phyloP scores from a whole-genome alignment of 805 yeast genomes.

The Candida silvicultrix region DNA sequence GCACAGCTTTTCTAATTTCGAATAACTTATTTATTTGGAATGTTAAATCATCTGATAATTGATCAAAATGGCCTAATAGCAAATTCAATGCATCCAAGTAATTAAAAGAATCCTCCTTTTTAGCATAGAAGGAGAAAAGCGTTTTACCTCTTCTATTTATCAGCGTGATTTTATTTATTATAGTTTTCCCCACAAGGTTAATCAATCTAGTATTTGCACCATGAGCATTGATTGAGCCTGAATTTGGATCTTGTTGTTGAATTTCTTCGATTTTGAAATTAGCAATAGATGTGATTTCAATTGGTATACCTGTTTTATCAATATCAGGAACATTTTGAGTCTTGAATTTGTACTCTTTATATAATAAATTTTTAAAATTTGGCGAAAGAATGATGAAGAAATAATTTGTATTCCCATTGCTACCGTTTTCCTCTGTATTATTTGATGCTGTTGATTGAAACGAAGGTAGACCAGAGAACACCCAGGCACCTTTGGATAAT shows the following conservation, averaged over 20 bases:
- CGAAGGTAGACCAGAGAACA: constrained; percentile 52
- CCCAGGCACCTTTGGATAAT: constrained; percentile 78
- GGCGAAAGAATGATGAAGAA: constrained; percentile 62
- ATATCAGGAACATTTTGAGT: constrained; percentile 45
- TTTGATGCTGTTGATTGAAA: constrained; percentile 8
- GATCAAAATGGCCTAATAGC: constrained; percentile 30
- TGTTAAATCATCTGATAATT: constrained; percentile 36
- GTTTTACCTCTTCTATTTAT: constrained; percentile 34
- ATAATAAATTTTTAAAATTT: constrained; percentile 53
- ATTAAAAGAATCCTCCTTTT: constrained; percentile 56
- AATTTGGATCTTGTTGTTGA: constrained; percentile 37
- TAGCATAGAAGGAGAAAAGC: constrained; percentile 59
- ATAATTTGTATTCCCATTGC: constrained; percentile 24
- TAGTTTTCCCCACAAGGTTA: constrained; percentile 49
- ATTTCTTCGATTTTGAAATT: constrained; percentile 46
- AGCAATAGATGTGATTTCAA: constrained; percentile 46
- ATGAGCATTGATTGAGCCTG: constrained; percentile 21
- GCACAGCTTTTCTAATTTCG: constrained; percentile 41
- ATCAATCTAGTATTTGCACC: constrained; percentile 36
- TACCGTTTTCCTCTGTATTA: neutral
- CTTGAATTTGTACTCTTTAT: constrained; percentile 49
- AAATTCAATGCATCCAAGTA: constrained; percentile 78
- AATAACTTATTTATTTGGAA: constrained; percentile 37
- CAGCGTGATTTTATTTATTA: constrained; percentile 50
- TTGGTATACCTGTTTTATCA: constrained; percentile 47